Evolutionary conservation across 345 rosid genomes (phyloP).

Genomic region (Erucastrum elatum): DNA sequence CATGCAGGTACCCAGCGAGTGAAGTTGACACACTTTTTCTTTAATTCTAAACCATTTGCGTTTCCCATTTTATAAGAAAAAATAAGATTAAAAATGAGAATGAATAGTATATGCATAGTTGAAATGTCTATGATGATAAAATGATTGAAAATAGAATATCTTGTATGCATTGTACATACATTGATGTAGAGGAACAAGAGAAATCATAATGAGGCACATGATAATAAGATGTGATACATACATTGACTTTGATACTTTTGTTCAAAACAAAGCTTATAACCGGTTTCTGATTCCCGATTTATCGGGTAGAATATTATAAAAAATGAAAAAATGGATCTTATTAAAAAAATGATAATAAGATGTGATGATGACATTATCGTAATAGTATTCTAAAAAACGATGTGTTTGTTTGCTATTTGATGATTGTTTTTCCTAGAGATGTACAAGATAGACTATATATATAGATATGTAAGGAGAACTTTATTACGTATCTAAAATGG

Average conservation of each 20-base stretch:
- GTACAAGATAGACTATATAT: neutral
- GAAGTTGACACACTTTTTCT: neutral
- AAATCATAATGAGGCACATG: neutral
- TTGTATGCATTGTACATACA: neutral
- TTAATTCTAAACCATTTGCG: neutral
- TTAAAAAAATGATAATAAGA: neutral
- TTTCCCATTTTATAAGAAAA: neutral
- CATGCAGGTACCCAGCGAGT: neutral
- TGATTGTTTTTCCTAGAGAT: neutral
- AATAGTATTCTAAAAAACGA: neutral
- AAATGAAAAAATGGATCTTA: too few relatives aligned
- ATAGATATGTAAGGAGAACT: too few relatives aligned
- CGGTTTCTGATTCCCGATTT: too few relatives aligned
- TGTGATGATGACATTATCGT: neutral
- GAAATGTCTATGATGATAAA: neutral
- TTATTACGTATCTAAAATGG: neutral
- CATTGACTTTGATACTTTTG: too few relatives aligned
- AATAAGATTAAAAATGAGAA: neutral
- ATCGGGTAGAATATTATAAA: too few relatives aligned
- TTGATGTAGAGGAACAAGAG: neutral
- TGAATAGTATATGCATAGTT: neutral
- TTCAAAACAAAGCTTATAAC: too few relatives aligned
- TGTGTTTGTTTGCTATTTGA: too few relatives aligned
- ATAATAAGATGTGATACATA: neutral
- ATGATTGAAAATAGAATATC: neutral